These are phyloP conservation scores for Cladosporium sphaerospermum DNA, from an alignment of 2,329 filamentous ascomycete genomes.

Conservation along the genomic window DNA sequence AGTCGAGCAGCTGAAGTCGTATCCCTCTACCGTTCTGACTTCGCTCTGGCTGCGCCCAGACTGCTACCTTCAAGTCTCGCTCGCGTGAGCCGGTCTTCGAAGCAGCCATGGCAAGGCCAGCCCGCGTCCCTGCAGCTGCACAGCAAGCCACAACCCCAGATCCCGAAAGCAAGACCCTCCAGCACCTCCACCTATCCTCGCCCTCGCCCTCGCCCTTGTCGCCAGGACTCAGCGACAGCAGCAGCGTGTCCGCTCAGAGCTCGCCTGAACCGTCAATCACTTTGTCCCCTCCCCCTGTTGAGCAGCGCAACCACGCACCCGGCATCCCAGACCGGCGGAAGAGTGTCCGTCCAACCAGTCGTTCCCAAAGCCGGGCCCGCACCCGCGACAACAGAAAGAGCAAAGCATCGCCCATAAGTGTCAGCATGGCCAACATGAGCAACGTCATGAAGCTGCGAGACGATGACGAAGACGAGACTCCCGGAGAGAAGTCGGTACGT, in stretches of 20 bases:
- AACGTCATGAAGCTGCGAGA: constrained; percentile 23
- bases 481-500: constrained; percentile 10
- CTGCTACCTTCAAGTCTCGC: constrained; percentile 3
- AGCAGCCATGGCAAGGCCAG: constrained; percentile 2
- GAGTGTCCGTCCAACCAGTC: constrained; percentile 15
- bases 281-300: neutral
- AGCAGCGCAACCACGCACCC: constrained; percentile 22
- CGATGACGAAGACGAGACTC: constrained; percentile 17
- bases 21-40: neutral
- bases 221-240: neutral
- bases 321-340: constrained; percentile 25
- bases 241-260: constrained; percentile 4
- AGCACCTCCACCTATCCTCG: neutral
- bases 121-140: neutral
- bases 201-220: neutral
- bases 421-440: constrained; percentile 21
- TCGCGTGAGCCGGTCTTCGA: constrained; percentile 6
- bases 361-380: constrained; percentile 4
- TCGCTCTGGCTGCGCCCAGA: constrained; percentile 1
- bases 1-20: neutral
- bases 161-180: neutral
- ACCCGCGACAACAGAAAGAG: constrained; percentile 2
- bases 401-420: constrained; percentile 14
- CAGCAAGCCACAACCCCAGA: neutral
- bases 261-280: constrained; percentile 2